Percentiles rank a stretch among this genome's conserved stretches.
These are phyloP conservation scores for Colletotrichum musae DNA, from an alignment of 2,329 filamentous ascomycete species.

Conservation along the genomic window DNA sequence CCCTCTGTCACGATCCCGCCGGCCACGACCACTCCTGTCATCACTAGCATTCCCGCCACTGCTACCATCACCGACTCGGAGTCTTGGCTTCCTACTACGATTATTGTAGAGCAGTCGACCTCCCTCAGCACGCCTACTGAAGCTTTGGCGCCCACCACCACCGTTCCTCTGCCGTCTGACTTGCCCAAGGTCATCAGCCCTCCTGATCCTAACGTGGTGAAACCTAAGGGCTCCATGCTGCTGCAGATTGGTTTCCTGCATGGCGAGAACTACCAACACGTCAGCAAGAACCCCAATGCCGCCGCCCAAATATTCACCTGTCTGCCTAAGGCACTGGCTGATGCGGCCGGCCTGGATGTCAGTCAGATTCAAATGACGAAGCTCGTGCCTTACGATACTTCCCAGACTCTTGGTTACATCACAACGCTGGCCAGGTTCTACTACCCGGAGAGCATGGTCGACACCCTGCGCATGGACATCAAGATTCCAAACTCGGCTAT, in stretches of 20 bases:
- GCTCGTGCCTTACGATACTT: slow-evolving; percentile 84
- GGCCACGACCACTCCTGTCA: slow-evolving; percentile 35
- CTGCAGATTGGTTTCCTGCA: slow-evolving; percentile 90
- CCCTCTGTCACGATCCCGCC: slow-evolving; percentile 21
- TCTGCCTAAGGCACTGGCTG: slow-evolving; percentile 79
- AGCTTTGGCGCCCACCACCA: slow-evolving; percentile 57
- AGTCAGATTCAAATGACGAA: slow-evolving; percentile 76
- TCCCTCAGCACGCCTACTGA: slow-evolving; percentile 56
- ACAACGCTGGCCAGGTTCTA: slow-evolving; percentile 80
- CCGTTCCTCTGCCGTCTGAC: slow-evolving; percentile 72
- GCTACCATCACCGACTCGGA: slow-evolving; percentile 60
- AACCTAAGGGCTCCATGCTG: slow-evolving; percentile 76
- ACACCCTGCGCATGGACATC: slow-evolving; percentile 77
- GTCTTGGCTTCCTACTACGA: slow-evolving; percentile 71
- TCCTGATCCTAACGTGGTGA: slow-evolving; percentile 65
- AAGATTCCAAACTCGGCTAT: slow-evolving; percentile 79
- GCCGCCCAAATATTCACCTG: slow-evolving; percentile 88
- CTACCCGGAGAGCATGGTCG: slow-evolving; percentile 80
- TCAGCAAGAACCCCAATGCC: slow-evolving; percentile 78
- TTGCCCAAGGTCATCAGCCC: slow-evolving; percentile 85
- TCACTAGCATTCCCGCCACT: slow-evolving; percentile 59
- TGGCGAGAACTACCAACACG: slow-evolving; percentile 86
- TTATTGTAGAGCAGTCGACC: slow-evolving; percentile 68
- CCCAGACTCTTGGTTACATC: slow-evolving; percentile 78
- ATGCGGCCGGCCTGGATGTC: slow-evolving; percentile 70